These are phyloP conservation scores for Skeletonema menzelii DNA, from an alignment of 108 stramenopile species.

Conservation along the genomic window DNA sequence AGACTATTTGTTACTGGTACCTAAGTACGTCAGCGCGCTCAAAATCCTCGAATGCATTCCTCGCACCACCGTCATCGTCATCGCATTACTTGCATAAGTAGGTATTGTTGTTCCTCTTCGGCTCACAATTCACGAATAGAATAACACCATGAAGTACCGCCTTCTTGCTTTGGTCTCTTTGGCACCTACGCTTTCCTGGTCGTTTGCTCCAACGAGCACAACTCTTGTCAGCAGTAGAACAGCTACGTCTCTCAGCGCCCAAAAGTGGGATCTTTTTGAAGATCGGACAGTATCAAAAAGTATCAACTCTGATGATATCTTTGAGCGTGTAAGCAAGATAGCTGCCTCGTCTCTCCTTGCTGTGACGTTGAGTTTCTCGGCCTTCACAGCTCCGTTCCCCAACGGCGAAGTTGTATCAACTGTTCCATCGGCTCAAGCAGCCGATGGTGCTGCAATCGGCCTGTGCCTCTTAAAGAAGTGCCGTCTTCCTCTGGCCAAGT, in stretches of 20 bases:
- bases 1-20: no score
- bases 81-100: no score
- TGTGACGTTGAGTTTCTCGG: constrained; percentile 38
- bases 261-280: constrained; percentile 9
- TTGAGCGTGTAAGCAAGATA: constrained; percentile 37
- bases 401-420: neutral
- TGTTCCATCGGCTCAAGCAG: constrained; percentile 57
- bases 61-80: neutral
- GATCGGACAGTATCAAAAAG: neutral
- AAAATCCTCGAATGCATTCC: neutral
- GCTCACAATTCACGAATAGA: neutral
- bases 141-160: neutral
- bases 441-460: constrained; percentile 77
- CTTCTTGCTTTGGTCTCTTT: neutral
- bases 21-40: neutral
- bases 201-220: neutral
- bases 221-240: neutral
- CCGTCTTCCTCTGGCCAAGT: constrained; percentile 76
- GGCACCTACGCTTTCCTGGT: neutral
- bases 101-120: no score
- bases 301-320: constrained; percentile 3
- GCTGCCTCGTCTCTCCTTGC: constrained; percentile 53
- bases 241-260: neutral
- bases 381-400: constrained; percentile 25
- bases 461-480: constrained; percentile 78